Base-by-base conservation (phyloP, 495 filamentous ascomycete species). In the Bacidia gigantensis region DNA sequence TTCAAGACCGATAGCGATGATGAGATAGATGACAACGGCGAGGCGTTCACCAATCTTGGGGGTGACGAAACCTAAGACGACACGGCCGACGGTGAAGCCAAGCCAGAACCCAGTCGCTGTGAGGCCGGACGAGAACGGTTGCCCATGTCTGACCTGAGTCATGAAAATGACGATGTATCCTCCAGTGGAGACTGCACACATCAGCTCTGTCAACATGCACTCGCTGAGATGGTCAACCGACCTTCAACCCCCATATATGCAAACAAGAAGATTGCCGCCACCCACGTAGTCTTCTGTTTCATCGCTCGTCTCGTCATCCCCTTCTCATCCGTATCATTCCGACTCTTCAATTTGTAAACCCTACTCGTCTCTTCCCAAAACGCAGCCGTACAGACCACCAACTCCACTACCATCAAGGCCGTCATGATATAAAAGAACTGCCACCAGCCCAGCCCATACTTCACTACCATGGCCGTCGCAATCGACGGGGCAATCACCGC, bases 181-280 rank as follows among this genome's bases (percentile, higher is more conserved):
- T 26, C 87, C 86, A 0, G 94, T 73, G 0, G 82, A 80, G 20
- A 95, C 88, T 58, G 23, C 18, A 32, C 32, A n/a, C 32, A 39
- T 39, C 32, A 39, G 32, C 32, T 10, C 32, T 10, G 10, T n/a
- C 32, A n/a, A n/a, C n/a, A n/a, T n/a, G 26, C 49, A 43, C 29
- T n/a, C 18, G 7, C 3, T 56, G 3, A 56, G 39, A 29, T 3
- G 10, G 11, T n/a, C n/a, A n/a, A n/a, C 51, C 40, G 12, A 58
- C 56, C 56, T 63, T 95, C 88, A n/a, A 81, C 68, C 40, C 88
- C 88, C 11, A 92, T 85, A 59, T 92, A 93, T 38, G 76, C 77
- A 2, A 94, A 71, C 35, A 92, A 66, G 66, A 93, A 94, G 14
- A 84, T 41, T 9, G 88, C 76, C 32, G 79, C 77, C 21, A 92